A percentile compares a stretch with the other conserved stretches of the same genome.
These are phyloP conservation scores for Aspergillus fumigatus DNA, from an alignment of 2,329 filamentous ascomycete species.

Conservation along the genomic window DNA sequence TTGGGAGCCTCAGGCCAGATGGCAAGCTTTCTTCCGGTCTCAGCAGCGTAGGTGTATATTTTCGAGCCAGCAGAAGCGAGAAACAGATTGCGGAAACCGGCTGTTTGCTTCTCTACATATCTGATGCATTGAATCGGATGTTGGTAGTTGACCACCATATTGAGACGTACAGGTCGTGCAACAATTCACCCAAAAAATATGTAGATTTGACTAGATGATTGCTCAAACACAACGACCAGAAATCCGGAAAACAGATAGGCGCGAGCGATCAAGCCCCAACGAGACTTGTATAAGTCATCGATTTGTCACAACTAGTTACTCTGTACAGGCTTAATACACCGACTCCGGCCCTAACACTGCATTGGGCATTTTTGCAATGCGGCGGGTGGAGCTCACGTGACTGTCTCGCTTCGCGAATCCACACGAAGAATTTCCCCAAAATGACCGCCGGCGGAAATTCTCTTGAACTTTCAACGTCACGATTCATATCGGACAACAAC, in stretches of 20 bases:
- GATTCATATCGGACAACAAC: conserved; percentile 21
- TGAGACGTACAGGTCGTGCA: conserved; percentile 3
- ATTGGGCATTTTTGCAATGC: background rate
- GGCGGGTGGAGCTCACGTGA: conserved; percentile 26
- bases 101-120: conserved; percentile 25
- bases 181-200: background rate
- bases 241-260: background rate
- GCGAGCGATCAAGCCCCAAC: background rate
- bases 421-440: conserved; percentile 31
- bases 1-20: conserved; percentile 50
- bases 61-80: conserved; percentile 70
- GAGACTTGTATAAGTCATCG: background rate
- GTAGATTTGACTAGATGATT: background rate
- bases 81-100: conserved; percentile 47
- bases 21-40: conserved; percentile 55
- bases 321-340: background rate
- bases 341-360: background rate
- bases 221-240: background rate
- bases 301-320: background rate
- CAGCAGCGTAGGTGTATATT: conserved; percentile 63
- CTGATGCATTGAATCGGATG: conserved; percentile 63
- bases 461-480: conserved; percentile 20
- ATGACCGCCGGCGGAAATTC: conserved; percentile 9
- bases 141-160: conserved; percentile 32
- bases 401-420: conserved; percentile 36